Evolutionary conservation across 169 alveolate species (phyloP), one percentile per base, ranked within the genome.

Genomic region (Cytauxzoon felis): DNA sequence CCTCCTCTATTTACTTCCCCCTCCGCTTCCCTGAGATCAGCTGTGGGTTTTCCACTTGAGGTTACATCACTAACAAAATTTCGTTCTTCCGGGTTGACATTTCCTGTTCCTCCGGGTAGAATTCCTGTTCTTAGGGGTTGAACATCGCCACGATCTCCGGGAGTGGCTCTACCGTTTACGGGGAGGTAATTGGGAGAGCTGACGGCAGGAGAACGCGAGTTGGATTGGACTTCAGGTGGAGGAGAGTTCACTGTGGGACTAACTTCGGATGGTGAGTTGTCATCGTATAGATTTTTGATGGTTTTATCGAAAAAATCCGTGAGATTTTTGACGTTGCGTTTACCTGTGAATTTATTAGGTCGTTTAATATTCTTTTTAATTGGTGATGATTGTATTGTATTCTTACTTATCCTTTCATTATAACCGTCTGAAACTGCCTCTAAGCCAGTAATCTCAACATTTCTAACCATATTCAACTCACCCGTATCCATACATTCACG

Each of bases 241-340:
- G 13, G 13, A 13, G 13, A n/a, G 13, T 38, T n/a, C 13, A 38
- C 45, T 38, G 19, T n/a, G 13, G 13, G 13, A 38, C 13, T n/a
- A 13, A 38, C 13, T 38, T 13, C 45, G 45, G 45, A 38, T 13
- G 13, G 19, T 38, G 45, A n/a, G 13, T 13, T 38, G 45, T n/a
- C 13, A 38, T 38, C 45, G 13, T 38, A n/a, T n/a, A n/a, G 13
- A 38, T 13, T 1, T 2, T 5, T 13, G 18, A 41, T 19, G 38
- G 45, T 24, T 50, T 54, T 40, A 48, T 48, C 38, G 67, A 57
- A 66, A 48, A 32, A 66, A 21, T 24, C 21, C 32, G 78, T 50
- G 36, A 66, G 33, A 21, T 56, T 54, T 3, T 40, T 30, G 23
- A 66, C 78, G 38, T 29, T 66, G 26, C 78, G 78, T 24, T 54